Conservation (phyloP, 495 filamentous ascomycete genomes). For the Aspergillus leporis region DNA sequence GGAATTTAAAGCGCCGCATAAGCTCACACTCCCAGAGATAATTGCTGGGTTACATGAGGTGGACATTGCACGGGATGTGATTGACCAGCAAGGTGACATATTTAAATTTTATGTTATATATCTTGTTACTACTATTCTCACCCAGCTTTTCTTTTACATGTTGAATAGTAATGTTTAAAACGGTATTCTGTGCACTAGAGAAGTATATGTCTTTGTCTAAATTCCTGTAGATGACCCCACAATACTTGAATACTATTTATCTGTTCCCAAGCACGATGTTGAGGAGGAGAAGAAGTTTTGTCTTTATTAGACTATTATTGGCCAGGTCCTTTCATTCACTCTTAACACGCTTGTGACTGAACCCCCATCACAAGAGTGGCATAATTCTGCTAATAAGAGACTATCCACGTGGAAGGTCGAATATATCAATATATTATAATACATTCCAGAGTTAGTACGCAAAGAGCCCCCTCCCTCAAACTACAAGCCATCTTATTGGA, state of each 20-base stretch:
- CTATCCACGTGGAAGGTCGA: conserved; percentile 31
- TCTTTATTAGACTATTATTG: conserved; percentile 43
- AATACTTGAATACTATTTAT: no score
- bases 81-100: conserved; percentile 29
- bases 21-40: conserved; percentile 27
- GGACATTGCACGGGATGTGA: conserved; percentile 29
- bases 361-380: conserved; percentile 39
- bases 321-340: conserved; percentile 49
- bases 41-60: conserved; percentile 32
- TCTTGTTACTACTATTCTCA: conserved; percentile 41
- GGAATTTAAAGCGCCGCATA: conserved; percentile 32
- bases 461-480: no score
- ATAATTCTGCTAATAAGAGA: conserved; percentile 27
- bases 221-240: no score
- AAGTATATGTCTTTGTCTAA: no score
- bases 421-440: conserved; percentile 26
- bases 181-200: no score
- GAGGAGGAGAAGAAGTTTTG: no score
- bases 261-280: no score
- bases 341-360: conserved; percentile 39
- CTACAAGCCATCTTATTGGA: no score
- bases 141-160: conserved; percentile 53
- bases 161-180: no score
- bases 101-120: conserved; percentile 35
- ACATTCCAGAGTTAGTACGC: no score